Percentiles rank a stretch among this genome's conserved stretches.
Conservation (phyloP, 148 eudicot genomes). For the Silene conica region DNA sequence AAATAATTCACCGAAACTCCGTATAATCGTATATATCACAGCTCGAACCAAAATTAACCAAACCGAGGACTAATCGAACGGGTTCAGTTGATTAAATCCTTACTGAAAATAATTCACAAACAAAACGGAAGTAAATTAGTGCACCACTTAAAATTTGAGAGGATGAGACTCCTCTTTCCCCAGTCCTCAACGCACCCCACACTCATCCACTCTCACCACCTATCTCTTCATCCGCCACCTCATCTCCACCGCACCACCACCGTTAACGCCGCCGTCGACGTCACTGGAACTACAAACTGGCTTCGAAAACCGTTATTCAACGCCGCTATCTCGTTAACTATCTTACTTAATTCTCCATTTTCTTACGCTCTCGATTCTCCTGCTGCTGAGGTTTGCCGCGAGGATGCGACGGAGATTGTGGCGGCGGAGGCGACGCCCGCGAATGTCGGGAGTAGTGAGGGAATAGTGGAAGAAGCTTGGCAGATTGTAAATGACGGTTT, state of each 20-base stretch:
- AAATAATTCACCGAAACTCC: too few species aligned
- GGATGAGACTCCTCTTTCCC: not conserved
- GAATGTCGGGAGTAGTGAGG: constrained; percentile 41
- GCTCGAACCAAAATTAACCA: too few species aligned
- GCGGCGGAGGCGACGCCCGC: constrained; percentile 11
- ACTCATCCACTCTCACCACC: not conserved
- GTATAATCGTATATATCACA: too few species aligned
- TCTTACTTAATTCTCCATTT: constrained; percentile 35
- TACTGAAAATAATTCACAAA: too few species aligned
- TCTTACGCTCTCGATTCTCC: constrained; percentile 14
- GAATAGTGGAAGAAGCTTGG: constrained; percentile 92
- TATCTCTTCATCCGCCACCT: not conserved
- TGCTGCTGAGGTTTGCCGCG: constrained; percentile 34
- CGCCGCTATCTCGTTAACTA: constrained; percentile 38
- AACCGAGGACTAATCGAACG: too few species aligned
- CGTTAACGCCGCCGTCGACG: not conserved
- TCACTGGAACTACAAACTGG: constrained; percentile 11
- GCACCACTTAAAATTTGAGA: not conserved
- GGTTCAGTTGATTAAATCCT: too few species aligned
- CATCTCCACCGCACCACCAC: not conserved
- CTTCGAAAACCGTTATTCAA: constrained; percentile 30
- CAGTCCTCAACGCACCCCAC: not conserved
- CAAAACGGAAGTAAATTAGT: too few species aligned
- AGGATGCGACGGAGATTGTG: constrained; percentile 28
- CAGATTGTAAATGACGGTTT: constrained; percentile 74